Evolutionary conservation across 2,329 filamentous ascomycete genomes (phyloP), one percentile per base, ranked within the genome.

Genomic region (Pseudocercospora musae): DNA sequence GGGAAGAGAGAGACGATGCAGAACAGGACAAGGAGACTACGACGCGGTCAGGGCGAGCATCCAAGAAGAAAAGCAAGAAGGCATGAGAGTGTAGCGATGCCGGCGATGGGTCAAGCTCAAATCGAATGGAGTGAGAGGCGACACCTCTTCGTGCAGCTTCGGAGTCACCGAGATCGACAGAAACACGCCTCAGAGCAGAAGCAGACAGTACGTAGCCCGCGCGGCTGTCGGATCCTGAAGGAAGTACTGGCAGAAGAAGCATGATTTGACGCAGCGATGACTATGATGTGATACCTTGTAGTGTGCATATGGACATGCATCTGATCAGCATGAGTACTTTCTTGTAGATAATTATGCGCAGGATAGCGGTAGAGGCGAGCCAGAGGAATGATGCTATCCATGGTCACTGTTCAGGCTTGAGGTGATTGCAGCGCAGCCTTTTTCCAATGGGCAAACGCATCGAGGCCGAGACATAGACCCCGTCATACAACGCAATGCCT

Each of bases 51-150:
- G 59, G 57, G 15, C 58, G 53, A 18, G 42, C 31, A 21, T 42
- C 57, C 25, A 66, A 65, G 56, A 67, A 67, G 54, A 62, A 54
- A 20, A 58, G 11, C 8, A 66, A 66, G 58, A 63, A 59, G 52
- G 11, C 48, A n/a, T 52, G 25, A 52, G 23, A n/a, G 15, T 1
- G 2, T 6, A 8, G 6, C 15, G 37, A 40, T 40, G 37, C n/a
- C 37, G 37, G 7, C 37, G 33, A n/a, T 15, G 13, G 15, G 13
- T 37, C 33, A 37, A n/a, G 33, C 33, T n/a, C 15, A n/a, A 37
- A 11, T 15, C 33, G 33, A 5, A 15, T 37, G 11, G 33, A n/a
- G 4, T 15, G 4, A 37, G 33, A 15, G 33, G 11, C 33, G 7
- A 18, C 1, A 40, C 37, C 37, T 40, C 37, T 40, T 8, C 37